Base-by-base conservation (phyloP, 2,329 filamentous ascomycete genomes). In the Pseudogymnoascus sp. region DNA sequence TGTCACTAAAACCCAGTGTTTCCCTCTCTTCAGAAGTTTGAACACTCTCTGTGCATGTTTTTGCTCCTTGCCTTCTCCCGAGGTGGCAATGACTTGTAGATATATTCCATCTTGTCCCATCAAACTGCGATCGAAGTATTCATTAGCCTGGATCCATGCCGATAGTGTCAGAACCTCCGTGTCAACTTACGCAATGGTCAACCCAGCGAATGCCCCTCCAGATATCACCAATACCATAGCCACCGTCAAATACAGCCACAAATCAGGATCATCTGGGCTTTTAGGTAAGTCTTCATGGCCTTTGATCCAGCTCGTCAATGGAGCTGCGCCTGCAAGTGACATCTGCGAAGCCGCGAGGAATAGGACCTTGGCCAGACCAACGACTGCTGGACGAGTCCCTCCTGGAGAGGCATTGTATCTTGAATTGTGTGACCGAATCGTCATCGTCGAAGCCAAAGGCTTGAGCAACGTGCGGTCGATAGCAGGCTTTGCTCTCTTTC, bases 1-100 rank as follows among this genome's bases (percentile, higher is more conserved):
- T 1, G 93, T 97, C 61, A 98, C 93, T 63, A 98, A 80, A 16
- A 98, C 93, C 93, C 93, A 98, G 75, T 98, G 93, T 75, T 97
- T 97, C 70, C 93, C 93, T 70, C 85, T 88, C 66, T 90, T 86
- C 60, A 98, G 78, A 22, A 98, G 79, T 40, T 85, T 82, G 68
- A 96, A 81, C 10, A 98, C 93, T 68, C 86, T 88, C 61, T 82
- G 84, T 0, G 93, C 93, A 73, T 96, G 90, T 71, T 86, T 90
- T 72, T 87, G 87, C 76, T 98, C 92, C 10, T 86, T 80, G 61
- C 88, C 90, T 74, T 90, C 87, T 46, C 89, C 87, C 61, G 95
- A 95, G 35, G 87, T 86, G 60, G 91, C 86, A 66, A 98, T 88
- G 67, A 98, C 93, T 76, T 96, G 92, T 12, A 98, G 84, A 74